Evolutionary conservation across 148 eudicot genomes (phyloP), one percentile per base, ranked within the genome.

Genomic region (Cornus suecica): DNA sequence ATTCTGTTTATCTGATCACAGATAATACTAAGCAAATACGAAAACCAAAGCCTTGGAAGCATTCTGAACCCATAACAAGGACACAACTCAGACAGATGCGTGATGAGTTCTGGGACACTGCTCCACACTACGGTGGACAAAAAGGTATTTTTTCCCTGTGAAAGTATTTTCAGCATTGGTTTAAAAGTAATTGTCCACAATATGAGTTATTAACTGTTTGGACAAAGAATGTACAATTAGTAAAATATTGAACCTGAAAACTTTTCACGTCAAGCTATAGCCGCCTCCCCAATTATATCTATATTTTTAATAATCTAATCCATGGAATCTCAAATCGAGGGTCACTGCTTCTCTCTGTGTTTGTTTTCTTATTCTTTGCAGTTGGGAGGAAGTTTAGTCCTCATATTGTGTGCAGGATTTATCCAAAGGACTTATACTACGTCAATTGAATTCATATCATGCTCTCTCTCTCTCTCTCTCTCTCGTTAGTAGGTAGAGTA

Each of bases 61-160:
- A 93, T 84, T 65, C 91, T 64, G 90, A 90, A 69, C 74, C 93
- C 32, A 87, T 93, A 45, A 90, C 95, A 27, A 82, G 81, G 78
- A 85, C 67, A 71, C 91, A 90, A 73, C 87, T 90, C 66, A 80
- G 72, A 68, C 81, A 78, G 86, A 82, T 90, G 93, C 95, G 97
- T 68, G 97, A 93, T 68, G 97, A 90, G 76, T 93, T 93, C 76
- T 93, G 97, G 97, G 97, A 90, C 76, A 90, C 97, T 75, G 93
- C 97, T 65, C 97, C 94, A 31, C 97, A 93, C 77, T 93, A 92
- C 80, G 93, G 94, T 72, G 97, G 97, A 52, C 83, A 81, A 70
- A 86, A 83, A 90, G 97, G 97, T 92, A 76, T 29, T 66, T 48
- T 26, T 31, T 30, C 66, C 51, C 25, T 69, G 10, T 58, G 9